Evolutionary conservation across 2,329 filamentous ascomycete genomes (phyloP).

Genomic region (Nigrospora sphaerica): DNA sequence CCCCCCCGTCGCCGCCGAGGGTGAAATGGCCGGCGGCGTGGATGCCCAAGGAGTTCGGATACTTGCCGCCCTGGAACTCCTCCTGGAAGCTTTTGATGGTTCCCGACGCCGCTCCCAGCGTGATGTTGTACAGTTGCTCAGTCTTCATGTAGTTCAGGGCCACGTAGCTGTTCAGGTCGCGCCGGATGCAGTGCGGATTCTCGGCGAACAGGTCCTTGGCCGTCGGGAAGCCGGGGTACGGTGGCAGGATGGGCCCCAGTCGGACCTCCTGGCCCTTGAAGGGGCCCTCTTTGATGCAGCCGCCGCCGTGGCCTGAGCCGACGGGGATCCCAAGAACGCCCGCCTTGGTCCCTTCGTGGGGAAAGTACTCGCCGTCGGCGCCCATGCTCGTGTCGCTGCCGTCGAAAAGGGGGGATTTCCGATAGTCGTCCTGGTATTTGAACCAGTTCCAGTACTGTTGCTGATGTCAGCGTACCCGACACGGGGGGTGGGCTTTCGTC

Average conservation of each 20-base stretch:
- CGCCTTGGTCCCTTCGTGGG: slow-evolving; percentile 13
- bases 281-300: slow-evolving; percentile 39
- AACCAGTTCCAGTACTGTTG: slow-evolving; percentile 45
- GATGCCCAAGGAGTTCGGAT: slow-evolving; percentile 17
- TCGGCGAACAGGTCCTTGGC: slow-evolving; percentile 5
- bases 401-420: slow-evolving; percentile 46
- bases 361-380: slow-evolving; percentile 32
- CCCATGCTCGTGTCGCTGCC: slow-evolving; percentile 43
- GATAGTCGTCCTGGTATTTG: slow-evolving; percentile 34
- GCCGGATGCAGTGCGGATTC: slow-evolving; percentile 16
- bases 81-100: slow-evolving; percentile 18
- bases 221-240: too few species aligned
- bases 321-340: slow-evolving; percentile 12
- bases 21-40: slow-evolving; percentile 21
- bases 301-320: slow-evolving; percentile 47
- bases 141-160: slow-evolving; percentile 10
- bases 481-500: neutral
- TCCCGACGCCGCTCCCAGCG: slow-evolving; percentile 7
- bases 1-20: slow-evolving; percentile 15
- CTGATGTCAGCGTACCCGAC: neutral
- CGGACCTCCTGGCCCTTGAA: slow-evolving; percentile 15
- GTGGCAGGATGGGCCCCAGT: too few species aligned
- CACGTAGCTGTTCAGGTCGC: slow-evolving; percentile 12
- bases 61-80: slow-evolving; percentile 20
- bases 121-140: slow-evolving; percentile 15